Conservation (phyloP, 805 yeast genomes). For the Starmerella gropengiesseri region DNA sequence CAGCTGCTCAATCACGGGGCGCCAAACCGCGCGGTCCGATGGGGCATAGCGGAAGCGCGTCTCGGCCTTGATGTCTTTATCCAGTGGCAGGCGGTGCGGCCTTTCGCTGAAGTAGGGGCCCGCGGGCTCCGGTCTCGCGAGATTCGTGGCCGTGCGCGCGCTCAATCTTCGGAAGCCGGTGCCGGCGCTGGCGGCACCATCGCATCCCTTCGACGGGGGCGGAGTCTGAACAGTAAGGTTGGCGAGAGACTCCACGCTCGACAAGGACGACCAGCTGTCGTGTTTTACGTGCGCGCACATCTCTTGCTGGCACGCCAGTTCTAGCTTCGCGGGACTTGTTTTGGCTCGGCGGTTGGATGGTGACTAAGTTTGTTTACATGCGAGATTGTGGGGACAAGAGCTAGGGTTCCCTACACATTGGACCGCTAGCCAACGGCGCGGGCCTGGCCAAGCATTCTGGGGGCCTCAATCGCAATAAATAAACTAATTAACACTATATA, state of each 20-base stretch:
- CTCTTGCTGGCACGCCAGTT: neutral
- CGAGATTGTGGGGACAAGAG: neutral
- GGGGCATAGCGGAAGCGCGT: constrained; percentile 1
- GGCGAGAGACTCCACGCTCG: constrained; percentile 1
- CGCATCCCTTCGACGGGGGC: constrained; percentile 5
- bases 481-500: neutral
- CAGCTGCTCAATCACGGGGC: constrained; percentile 4
- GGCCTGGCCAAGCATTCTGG: too few relatives aligned
- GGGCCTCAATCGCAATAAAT: too few relatives aligned
- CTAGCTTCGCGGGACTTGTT: neutral
- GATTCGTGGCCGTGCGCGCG: constrained; percentile 4
- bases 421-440: too few relatives aligned
- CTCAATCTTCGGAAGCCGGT: constrained; percentile 2
- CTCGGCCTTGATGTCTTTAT: constrained; percentile 1
- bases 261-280: constrained; percentile 4
- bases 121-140: neutral
- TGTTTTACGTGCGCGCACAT: constrained; percentile 1
- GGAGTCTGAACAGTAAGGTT: constrained; percentile 1
- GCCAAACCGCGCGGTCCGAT: constrained; percentile 4
- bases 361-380: constrained; percentile 7
- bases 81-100: neutral
- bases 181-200: neutral
- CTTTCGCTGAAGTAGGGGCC: neutral
- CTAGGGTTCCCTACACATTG: neutral
- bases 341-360: neutral